phyloP scores from a whole-genome alignment of 2,329 filamentous ascomycete species.

The Stagonosporopsis rhizophila region DNA sequence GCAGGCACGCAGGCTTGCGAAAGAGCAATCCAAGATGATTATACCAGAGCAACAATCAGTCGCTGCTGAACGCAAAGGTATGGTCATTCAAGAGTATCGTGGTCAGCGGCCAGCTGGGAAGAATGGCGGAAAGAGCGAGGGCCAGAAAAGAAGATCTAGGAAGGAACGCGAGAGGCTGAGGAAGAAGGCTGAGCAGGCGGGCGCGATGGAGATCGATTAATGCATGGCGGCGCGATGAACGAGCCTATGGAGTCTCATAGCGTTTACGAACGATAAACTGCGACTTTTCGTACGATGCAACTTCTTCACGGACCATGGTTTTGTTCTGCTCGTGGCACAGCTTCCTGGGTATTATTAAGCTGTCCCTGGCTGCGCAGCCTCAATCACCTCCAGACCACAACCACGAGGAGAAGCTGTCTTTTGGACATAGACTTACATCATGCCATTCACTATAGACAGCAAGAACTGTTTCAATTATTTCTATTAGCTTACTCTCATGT shows the following conservation, averaged over 20 bases:
- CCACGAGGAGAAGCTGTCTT: no score
- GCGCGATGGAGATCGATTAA: conserved; percentile 20
- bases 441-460: no score
- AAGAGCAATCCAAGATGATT: conserved; percentile 16
- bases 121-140: conserved; percentile 8
- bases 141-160: conserved; percentile 10
- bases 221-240: background rate
- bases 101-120: conserved; percentile 6
- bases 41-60: conserved; percentile 19
- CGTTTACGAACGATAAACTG: background rate
- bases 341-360: no score
- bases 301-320: no score
- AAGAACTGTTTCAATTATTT: no score
- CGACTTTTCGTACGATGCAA: no score
- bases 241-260: background rate
- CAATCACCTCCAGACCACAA: no score
- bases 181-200: conserved; percentile 12
- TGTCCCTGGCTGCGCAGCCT: no score
- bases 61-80: conserved; percentile 26
- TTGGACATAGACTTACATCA: no score
- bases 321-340: no score
- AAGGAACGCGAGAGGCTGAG: conserved; percentile 15
- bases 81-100: conserved; percentile 17
- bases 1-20: conserved; percentile 24
- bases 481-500: no score